Evolutionary conservation across 192 early-diverging fungal genomes (phyloP).

Genomic region (Geranomyces variabilis): DNA sequence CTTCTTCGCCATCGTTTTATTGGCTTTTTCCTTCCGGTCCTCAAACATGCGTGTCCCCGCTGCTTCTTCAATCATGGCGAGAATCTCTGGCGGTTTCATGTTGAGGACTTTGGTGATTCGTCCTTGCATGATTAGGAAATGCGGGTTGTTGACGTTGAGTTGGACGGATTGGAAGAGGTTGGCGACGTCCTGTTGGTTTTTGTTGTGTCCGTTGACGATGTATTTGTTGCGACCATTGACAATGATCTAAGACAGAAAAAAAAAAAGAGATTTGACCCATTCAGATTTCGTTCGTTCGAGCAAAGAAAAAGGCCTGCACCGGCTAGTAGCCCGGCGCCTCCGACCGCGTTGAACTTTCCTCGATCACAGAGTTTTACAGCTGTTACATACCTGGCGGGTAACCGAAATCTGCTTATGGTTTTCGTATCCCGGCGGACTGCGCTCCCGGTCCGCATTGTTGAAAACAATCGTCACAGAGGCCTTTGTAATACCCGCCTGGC

Average conservation of each 20-base stretch:
- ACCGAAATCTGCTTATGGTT: conserved; percentile 84
- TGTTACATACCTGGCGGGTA: conserved; percentile 91
- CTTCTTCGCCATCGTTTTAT: conserved; percentile 92
- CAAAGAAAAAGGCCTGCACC: too few relatives aligned
- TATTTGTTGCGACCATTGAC: conserved; percentile 96
- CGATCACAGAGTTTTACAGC: too few relatives aligned
- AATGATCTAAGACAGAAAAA: conserved; percentile 54
- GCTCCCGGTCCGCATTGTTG: conserved; percentile 83
- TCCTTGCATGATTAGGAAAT: conserved; percentile 99
- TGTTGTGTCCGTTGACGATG: conserved; percentile 91
- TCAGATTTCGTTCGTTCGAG: too few relatives aligned
- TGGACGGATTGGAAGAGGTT: conserved; percentile 96
- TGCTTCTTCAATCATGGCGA: conserved; percentile 99
- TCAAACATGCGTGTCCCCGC: conserved; percentile 99
- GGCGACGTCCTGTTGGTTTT: conserved; percentile 85
- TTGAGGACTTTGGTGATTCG: conserved; percentile 99
- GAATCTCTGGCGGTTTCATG: conserved; percentile 96
- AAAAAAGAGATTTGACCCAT: too few relatives aligned
- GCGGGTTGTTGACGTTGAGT: conserved; percentile 98
- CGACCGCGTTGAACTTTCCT: too few relatives aligned
- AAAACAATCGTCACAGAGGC: conserved; percentile 97
- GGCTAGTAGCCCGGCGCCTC: too few relatives aligned
- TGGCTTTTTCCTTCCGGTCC: conserved; percentile 94
- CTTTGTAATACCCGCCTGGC: conserved; percentile 97
- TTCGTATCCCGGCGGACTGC: conserved; percentile 87